Base-by-base conservation (phyloP, 2,329 filamentous ascomycete genomes). In the Cylindrodendrum hubeiense region DNA sequence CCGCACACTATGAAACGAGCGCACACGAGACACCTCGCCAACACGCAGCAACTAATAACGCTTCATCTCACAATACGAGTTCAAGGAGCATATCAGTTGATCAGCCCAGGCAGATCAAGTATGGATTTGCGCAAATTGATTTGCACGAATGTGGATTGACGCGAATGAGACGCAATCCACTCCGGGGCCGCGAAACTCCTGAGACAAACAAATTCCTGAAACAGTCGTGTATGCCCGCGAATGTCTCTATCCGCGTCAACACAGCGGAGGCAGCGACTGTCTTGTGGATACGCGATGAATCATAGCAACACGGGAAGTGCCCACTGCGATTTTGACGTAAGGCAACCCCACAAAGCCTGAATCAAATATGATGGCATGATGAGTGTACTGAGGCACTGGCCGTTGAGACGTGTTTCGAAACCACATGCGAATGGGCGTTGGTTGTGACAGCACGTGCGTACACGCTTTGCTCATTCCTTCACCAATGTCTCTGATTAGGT, bases 321-420 rank as follows among this genome's bases (percentile, higher is more conserved):
- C 5, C 12, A 50, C 28, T 33, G 7, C 28, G 10, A 19, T 17
- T 13, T 19, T n/a, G 17, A 50, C 28, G 19, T 3, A 33, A 33
- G 28, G 4, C 47, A 50, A 50, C 28, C n/a, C 17, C 19, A 21
- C n/a, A 28, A 49, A 49, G 26, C 24, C 10, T 33, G 19, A 15
- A 21, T 49, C 5, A 21, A n/a, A 30, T 13, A 53, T 26, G 30
- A 47, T 53, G 50, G 43, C 17, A 52, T 37, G 49, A 60, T 47
- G 57, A 33, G 46, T 39, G 49, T 28, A 54, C 39, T 21, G 39
- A 46, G 24, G 39, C 49, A 51, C 30, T 54, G 51, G 28, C 41
- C 50, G 21, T 33, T 51, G 28, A 46, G 33, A 28, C 41, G 10
- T 47, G 57, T 60, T 44, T 44, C 57, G 37, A 37, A 60, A 60